Evolutionary conservation across 768 basidiomycete species (phyloP).

Genomic region (Tricholoma flavovirens): DNA sequence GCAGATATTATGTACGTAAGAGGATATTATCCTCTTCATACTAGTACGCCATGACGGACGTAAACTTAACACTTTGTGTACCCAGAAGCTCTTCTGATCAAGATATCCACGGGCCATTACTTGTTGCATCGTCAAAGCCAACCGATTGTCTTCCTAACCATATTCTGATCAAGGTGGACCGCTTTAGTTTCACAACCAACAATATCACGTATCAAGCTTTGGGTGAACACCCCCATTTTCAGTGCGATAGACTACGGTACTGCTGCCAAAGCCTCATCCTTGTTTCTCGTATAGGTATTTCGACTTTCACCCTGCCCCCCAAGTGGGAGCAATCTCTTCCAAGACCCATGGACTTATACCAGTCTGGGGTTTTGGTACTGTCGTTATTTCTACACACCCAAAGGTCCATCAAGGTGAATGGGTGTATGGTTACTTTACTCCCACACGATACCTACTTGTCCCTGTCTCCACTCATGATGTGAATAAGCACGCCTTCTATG

Average conservation of each 20-base stretch:
- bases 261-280: background rate
- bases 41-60: background rate
- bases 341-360: constrained; percentile 59
- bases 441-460: constrained; percentile 50
- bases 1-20: no score
- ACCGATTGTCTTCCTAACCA: constrained; percentile 33
- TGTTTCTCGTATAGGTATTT: constrained; percentile 44
- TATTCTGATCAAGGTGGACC: constrained; percentile 52
- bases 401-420: constrained; percentile 50
- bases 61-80: constrained; percentile 27
- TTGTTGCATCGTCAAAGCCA: constrained; percentile 19
- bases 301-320: constrained; percentile 54
- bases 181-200: constrained; percentile 69
- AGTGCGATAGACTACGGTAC: constrained; percentile 22
- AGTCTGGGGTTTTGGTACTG: constrained; percentile 68
- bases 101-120: constrained; percentile 13
- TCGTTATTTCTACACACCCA: constrained; percentile 43
- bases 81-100: constrained; percentile 24
- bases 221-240: constrained; percentile 44
- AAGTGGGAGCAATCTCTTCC: constrained; percentile 30
- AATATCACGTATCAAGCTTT: constrained; percentile 64
- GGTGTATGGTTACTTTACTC: constrained; percentile 61
- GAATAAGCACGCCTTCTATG: constrained; percentile 49
- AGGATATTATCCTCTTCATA: no score
- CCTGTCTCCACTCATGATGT: constrained; percentile 45